Evolutionary conservation across 371 early-diverging fungal genomes (phyloP).

Genomic region (Paraphysoderma sedebokerense): DNA sequence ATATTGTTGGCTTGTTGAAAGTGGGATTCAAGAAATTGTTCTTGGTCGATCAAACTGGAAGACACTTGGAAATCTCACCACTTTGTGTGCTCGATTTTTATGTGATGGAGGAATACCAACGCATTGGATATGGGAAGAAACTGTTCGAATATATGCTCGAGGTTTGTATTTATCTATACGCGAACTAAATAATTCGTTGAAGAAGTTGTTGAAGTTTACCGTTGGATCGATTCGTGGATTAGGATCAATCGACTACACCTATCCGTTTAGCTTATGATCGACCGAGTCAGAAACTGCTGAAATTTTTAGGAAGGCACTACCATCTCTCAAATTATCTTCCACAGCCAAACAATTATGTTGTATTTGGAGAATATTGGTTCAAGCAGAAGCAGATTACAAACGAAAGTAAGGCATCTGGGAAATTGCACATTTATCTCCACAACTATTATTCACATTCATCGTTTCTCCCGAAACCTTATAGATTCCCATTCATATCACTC

Average conservation of each 20-base stretch:
- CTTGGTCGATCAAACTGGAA: conserved; percentile 10
- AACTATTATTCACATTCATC: too few relatives aligned
- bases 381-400: too few relatives aligned
- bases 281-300: conserved; percentile 14
- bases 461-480: too few relatives aligned
- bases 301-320: conserved; percentile 17
- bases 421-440: too few relatives aligned
- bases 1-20: conserved; percentile 16
- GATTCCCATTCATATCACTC: too few relatives aligned
- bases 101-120: conserved; percentile 12
- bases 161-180: conserved; percentile 5
- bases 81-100: conserved; percentile 26
- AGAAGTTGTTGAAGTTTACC: not conserved
- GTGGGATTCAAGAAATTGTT: conserved; percentile 18
- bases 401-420: too few relatives aligned
- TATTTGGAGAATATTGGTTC: too few relatives aligned
- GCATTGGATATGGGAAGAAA: conserved; percentile 15
- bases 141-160: conserved; percentile 23
- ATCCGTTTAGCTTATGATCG: conserved; percentile 18
- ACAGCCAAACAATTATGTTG: conserved; percentile 18
- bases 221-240: not conserved
- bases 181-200: not conserved
- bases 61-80: conserved; percentile 13
- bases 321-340: conserved; percentile 10
- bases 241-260: conserved; percentile 13